Percentiles rank a stretch among this genome's conserved stretches.
phyloP scores from a whole-genome alignment of 2,329 filamentous ascomycete species.

The Fusarium virguliforme region DNA sequence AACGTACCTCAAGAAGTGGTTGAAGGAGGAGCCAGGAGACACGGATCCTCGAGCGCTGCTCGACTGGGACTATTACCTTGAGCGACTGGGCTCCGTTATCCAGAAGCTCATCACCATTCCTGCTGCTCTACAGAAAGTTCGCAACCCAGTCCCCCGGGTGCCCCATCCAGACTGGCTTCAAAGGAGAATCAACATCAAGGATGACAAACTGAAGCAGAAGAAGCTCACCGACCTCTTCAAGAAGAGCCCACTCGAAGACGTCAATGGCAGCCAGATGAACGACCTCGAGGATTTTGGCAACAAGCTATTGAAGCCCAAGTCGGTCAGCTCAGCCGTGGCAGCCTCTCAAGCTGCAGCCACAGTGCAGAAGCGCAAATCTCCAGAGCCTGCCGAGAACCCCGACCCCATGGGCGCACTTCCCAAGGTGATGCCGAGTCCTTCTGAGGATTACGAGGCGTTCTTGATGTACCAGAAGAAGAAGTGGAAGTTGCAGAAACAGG shows the following conservation, averaged over 20 bases:
- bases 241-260: slow-evolving; percentile 78
- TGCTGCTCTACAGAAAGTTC: slow-evolving; percentile 93
- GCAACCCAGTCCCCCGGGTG: slow-evolving; percentile 94
- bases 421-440: slow-evolving; percentile 85
- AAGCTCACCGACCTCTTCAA: slow-evolving; percentile 92
- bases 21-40: slow-evolving; percentile 91
- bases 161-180: slow-evolving; percentile 98
- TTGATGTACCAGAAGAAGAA: slow-evolving; percentile 97
- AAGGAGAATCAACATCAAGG: slow-evolving; percentile 91
- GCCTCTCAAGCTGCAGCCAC: slow-evolving; percentile 68
- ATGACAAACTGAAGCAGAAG: slow-evolving; percentile 98
- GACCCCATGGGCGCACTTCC: slow-evolving; percentile 90
- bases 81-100: slow-evolving; percentile 95
- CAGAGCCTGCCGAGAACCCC: slow-evolving; percentile 75
- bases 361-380: slow-evolving; percentile 80
- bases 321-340: slow-evolving; percentile 67
- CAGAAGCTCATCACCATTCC: slow-evolving; percentile 99
- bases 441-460: slow-evolving; percentile 89
- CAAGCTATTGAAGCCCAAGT: slow-evolving; percentile 77
- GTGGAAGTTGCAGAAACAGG: slow-evolving; percentile 98
- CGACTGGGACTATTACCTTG: slow-evolving; percentile 98
- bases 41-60: slow-evolving; percentile 92
- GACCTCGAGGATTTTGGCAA: slow-evolving; percentile 89
- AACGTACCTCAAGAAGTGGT: slow-evolving; percentile 93
- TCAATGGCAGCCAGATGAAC: slow-evolving; percentile 67